A percentile compares a stretch with the other conserved stretches of the same genome.
Conservation (phyloP, 192 early-diverging fungal species). For the Entomortierella beljakovae region DNA sequence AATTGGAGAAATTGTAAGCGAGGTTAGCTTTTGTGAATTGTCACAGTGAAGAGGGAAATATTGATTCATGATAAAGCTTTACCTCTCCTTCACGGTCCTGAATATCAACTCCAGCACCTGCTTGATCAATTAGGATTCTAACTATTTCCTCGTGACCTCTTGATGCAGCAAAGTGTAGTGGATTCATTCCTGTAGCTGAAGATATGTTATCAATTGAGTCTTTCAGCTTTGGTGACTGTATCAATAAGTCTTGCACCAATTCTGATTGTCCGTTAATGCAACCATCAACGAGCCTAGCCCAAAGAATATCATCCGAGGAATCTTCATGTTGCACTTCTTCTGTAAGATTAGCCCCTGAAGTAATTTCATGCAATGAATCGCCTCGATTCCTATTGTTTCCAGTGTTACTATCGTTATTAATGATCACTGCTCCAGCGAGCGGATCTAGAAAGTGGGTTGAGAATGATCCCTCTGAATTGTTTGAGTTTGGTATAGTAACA, state of each 20-base stretch:
- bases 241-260: conserved; percentile 55
- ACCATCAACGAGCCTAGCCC: conserved; percentile 31
- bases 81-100: conserved; percentile 78
- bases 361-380: conserved; percentile 17
- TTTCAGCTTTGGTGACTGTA: conserved; percentile 43
- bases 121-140: conserved; percentile 65
- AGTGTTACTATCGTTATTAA: not conserved
- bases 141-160: conserved; percentile 70
- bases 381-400: not conserved
- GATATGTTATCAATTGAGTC: conserved; percentile 63
- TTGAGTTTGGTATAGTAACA: conserved; percentile 18
- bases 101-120: conserved; percentile 68
- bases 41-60: too few relatives aligned
- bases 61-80: not conserved
- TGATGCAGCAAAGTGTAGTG: conserved; percentile 70
- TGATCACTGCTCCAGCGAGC: conserved; percentile 9
- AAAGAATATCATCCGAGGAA: conserved; percentile 34
- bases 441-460: conserved; percentile 25
- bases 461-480: not conserved
- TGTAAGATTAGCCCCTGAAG: conserved; percentile 13
- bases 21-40: not conserved
- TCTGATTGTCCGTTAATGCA: conserved; percentile 25
- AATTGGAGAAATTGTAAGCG: too few relatives aligned
- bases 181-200: conserved; percentile 65
- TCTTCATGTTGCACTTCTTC: conserved; percentile 11